phyloP scores from a whole-genome alignment of 495 filamentous ascomycete species.

The Clohesyomyces aquaticus region DNA sequence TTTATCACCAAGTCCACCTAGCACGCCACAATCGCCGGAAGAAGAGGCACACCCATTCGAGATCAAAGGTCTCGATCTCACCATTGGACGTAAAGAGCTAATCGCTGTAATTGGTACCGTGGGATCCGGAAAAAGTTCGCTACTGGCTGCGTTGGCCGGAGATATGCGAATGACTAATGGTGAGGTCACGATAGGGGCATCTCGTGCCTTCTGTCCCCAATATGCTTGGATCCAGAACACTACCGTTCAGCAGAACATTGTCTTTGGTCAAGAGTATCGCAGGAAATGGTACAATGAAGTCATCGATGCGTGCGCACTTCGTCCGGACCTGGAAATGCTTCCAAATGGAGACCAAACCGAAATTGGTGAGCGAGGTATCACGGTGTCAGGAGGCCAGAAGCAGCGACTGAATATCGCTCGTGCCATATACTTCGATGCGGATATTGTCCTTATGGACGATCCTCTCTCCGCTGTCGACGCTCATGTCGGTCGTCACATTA shows the following conservation, averaged over 20 bases:
- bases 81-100: constrained; percentile 79
- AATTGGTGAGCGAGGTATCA: constrained; percentile 80
- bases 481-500: constrained; percentile 80
- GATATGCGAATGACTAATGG: constrained; percentile 89
- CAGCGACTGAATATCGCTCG: constrained; percentile 70
- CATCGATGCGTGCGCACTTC: constrained; percentile 69
- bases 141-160: constrained; percentile 86
- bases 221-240: constrained; percentile 98
- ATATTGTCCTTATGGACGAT: constrained; percentile 58
- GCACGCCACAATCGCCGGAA: constrained; percentile 51
- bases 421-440: constrained; percentile 58
- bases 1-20: constrained; percentile 52
- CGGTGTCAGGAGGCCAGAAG: constrained; percentile 82
- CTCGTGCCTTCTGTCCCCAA: constrained; percentile 88
- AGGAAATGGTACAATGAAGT: constrained; percentile 64
- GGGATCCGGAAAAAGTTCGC: constrained; percentile 88
- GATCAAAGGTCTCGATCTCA: constrained; percentile 72
- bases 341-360: constrained; percentile 73
- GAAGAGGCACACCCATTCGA: constrained; percentile 74
- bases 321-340: constrained; percentile 74
- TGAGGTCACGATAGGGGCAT: constrained; percentile 71
- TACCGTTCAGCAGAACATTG: constrained; percentile 81
- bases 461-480: constrained; percentile 59
- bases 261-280: constrained; percentile 82
- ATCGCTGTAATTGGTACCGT: constrained; percentile 90